A percentile compares a stretch with the other conserved stretches of the same genome.
Evolutionary conservation across 2,329 filamentous ascomycete species (phyloP).

Genomic region (Sporothrix sp.): DNA sequence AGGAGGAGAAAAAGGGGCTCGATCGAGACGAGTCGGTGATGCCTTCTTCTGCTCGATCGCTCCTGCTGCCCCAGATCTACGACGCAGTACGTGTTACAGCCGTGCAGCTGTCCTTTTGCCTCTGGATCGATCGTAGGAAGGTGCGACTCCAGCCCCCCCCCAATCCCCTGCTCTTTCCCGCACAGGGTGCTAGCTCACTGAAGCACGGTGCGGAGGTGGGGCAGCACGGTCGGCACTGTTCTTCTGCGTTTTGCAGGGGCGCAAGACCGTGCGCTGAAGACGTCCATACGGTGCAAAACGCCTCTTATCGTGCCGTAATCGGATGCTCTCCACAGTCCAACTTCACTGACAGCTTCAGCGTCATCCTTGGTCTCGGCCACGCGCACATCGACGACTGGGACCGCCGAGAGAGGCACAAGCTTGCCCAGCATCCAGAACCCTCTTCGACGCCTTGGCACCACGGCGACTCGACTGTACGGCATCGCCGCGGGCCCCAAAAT

Average conservation of each 20-base stretch:
- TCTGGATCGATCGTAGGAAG: neutral
- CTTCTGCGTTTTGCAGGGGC: too few species aligned
- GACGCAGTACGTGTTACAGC: neutral
- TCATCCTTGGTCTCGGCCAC: neutral
- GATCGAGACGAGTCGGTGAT: neutral
- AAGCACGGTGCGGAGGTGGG: too few species aligned
- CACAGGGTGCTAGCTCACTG: too few species aligned
- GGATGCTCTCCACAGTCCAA: slow-evolving; percentile 1
- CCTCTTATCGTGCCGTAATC: slow-evolving; percentile 6
- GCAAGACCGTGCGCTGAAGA: neutral
- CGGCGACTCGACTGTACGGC: neutral
- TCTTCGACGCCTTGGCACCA: too few species aligned
- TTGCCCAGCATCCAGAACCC: too few species aligned
- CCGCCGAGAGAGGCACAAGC: too few species aligned
- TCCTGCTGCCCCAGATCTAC: neutral
- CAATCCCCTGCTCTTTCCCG: too few species aligned
- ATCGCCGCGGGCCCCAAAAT: slow-evolving; percentile 32
- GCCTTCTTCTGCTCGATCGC: neutral
- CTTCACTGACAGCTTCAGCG: neutral
- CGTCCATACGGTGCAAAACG: neutral
- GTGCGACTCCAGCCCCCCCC: neutral
- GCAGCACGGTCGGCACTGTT: too few species aligned
- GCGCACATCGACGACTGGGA: neutral
- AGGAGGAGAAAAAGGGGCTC: neutral
- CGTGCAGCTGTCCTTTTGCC: neutral